Evolutionary conservation across 345 rosid species (phyloP), one percentile per base, ranked within the genome.

Genomic region (Populus deltoides): DNA sequence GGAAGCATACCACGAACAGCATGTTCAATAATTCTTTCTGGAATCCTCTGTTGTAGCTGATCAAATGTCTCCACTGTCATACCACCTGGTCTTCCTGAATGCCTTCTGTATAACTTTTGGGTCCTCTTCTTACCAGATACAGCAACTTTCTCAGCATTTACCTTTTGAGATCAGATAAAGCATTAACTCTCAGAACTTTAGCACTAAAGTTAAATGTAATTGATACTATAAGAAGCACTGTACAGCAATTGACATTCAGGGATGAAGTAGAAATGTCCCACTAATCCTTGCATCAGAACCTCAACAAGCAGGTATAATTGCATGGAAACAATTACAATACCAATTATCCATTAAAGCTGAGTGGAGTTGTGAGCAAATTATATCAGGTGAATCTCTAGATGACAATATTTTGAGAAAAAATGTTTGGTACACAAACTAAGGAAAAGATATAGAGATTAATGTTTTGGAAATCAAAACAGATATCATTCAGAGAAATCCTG

Each of bases 1-100:
- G 99, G 99, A 81, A 96, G 98, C 99, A 96, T 96, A 22, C 99
- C 98, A 63, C 97, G 92, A 65, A 96, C 99, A 70, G 99, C 99
- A 69, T 96, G 99, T 85, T 93, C 99, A 67, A 93, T 80, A 83
- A 96, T 96, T 87, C 99, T 88, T 81, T 96, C 97, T 1, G 99
- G 99, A 77, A 96, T 93, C 86, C 99, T 89, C 86, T 88, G 90
- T 86, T 92, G 99, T 73, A 96, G 83, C 49, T 92, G 97, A 78
- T 89, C 87, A 66, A 96, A 93, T 16, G 98, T 96, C 82, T 96
- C 99, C 59, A 91, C 93, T 72, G 78, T 96, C 99, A 96, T 92
- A 76, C 99, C 99, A 76, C 99, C 99, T 0, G 99, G 99, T 84
- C 99, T 86, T 81, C 99, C 99, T 72, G 99, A 96, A 88, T 93